Evolutionary conservation across 768 basidiomycete species (phyloP).

Genomic region (Amyloporia xantha): DNA sequence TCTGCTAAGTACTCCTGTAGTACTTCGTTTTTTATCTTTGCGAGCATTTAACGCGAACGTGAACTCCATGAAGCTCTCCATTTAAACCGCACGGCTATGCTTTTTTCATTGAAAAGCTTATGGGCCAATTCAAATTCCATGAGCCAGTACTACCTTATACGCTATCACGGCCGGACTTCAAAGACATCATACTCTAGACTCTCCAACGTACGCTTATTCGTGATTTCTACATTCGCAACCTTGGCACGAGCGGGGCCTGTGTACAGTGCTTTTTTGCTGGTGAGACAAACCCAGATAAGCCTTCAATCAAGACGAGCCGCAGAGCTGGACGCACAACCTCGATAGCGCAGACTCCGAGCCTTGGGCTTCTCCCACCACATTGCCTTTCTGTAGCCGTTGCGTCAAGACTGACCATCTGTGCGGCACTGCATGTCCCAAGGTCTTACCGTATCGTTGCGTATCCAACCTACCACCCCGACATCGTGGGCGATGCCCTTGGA

Average conservation of each 20-base stretch:
- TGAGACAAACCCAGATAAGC: not conserved
- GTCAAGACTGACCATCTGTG: not conserved
- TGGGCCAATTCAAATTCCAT: too few species aligned
- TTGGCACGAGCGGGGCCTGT: constrained; percentile 11
- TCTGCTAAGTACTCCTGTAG: too few species aligned
- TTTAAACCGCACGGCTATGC: too few species aligned
- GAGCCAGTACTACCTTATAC: too few species aligned
- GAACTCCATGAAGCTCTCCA: too few species aligned
- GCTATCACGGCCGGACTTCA: too few species aligned
- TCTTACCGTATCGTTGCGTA: constrained; percentile 16
- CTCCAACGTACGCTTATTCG: too few species aligned
- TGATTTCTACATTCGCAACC: constrained; percentile 13
- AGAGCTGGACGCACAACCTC: constrained; percentile 12
- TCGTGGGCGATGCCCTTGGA: constrained; percentile 13
- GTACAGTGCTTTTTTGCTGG: constrained; percentile 13
- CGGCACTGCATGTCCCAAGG: not conserved
- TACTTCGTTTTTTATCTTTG: too few species aligned
- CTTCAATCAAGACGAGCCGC: too few species aligned
- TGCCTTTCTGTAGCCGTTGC: constrained; percentile 5
- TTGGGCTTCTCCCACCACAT: constrained; percentile 16
- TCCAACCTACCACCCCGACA: constrained; percentile 17
- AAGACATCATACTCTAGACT: too few species aligned
- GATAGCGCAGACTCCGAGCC: constrained; percentile 10
- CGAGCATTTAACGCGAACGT: too few species aligned
- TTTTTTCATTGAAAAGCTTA: too few species aligned